A percentile compares a stretch with the other conserved stretches of the same genome.
phyloP scores from a whole-genome alignment of 1,284 basidiomycete genomes.

The Nidula niveotomentosa region DNA sequence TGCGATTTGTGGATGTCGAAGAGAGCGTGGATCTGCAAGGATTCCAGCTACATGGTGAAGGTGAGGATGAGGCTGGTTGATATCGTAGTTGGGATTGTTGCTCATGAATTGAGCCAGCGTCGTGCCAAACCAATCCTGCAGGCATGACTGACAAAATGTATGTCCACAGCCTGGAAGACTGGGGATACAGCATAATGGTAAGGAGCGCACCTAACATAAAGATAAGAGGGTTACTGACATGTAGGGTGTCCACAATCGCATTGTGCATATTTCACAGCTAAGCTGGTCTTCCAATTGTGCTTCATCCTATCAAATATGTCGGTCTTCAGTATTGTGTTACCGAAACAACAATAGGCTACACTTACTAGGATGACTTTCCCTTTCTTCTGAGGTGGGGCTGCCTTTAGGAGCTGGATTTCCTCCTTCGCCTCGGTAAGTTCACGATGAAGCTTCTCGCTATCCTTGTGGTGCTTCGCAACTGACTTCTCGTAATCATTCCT shows the following conservation, averaged over 20 bases:
- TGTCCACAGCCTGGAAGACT: slow-evolving; percentile 70
- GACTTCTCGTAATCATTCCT: too few relatives aligned
- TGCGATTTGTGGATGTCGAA: slow-evolving; percentile 19
- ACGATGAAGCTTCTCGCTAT: slow-evolving; percentile 10
- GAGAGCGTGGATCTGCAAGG: slow-evolving; percentile 11
- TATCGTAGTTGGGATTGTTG: slow-evolving; percentile 44
- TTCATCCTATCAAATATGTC: slow-evolving; percentile 28
- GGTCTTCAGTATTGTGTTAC: slow-evolving; percentile 1
- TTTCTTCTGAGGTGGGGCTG: slow-evolving; percentile 12
- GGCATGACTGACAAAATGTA: slow-evolving; percentile 62
- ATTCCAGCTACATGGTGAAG: slow-evolving; percentile 13
- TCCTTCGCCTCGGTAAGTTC: slow-evolving; percentile 16
- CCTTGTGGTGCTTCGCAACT: neutral
- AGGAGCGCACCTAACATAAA: slow-evolving; percentile 5
- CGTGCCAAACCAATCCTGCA: slow-evolving; percentile 66
- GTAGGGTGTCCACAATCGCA: slow-evolving; percentile 63
- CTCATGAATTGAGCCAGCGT: slow-evolving; percentile 47
- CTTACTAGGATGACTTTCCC: slow-evolving; percentile 25
- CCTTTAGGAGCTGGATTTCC: slow-evolving; percentile 19
- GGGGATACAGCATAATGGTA: neutral
- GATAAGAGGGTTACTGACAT: slow-evolving; percentile 37
- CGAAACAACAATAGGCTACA: neutral
- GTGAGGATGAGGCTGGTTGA: slow-evolving; percentile 19
- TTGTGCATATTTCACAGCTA: slow-evolving; percentile 62
- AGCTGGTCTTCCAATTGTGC: slow-evolving; percentile 51